Conservation (phyloP, 2,329 filamentous ascomycete genomes). For the Verticillium zaregamsianum region DNA sequence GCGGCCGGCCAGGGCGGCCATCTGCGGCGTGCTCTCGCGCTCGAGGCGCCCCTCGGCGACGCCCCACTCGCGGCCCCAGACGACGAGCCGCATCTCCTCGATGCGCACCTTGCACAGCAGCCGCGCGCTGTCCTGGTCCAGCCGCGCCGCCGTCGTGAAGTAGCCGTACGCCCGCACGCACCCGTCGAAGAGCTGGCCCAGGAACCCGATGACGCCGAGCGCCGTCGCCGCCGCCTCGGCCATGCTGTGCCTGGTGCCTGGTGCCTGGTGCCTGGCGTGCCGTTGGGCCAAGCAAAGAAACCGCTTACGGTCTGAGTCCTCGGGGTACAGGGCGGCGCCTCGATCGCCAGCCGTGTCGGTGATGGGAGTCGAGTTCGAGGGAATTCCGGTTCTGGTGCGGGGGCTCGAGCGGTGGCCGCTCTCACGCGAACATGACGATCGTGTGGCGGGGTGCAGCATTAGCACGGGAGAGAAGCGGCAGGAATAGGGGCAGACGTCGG, state of each 20-base stretch:
- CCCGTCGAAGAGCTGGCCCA: constrained; percentile 42
- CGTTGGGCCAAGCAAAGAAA: not conserved
- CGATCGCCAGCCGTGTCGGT: too few relatives aligned
- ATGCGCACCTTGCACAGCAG: constrained; percentile 44
- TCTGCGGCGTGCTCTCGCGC: constrained; percentile 29
- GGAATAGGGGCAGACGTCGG: too few relatives aligned
- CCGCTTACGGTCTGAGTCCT: not conserved
- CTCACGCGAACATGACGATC: too few relatives aligned
- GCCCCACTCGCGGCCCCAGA: constrained; percentile 45
- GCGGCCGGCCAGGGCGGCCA: constrained; percentile 33
- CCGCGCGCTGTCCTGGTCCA: constrained; percentile 38
- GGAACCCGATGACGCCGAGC: constrained; percentile 37
- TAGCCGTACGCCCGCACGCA: constrained; percentile 41
- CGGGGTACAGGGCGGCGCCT: too few relatives aligned
- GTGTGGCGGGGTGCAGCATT: too few relatives aligned
- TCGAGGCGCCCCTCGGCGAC: constrained; percentile 43
- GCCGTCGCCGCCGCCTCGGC: constrained; percentile 38
- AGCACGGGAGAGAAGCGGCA: too few relatives aligned
- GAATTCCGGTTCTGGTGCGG: too few relatives aligned
- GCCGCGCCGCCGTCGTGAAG: constrained; percentile 36
- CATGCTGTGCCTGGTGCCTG: constrained; percentile 12
- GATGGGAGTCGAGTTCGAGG: too few relatives aligned
- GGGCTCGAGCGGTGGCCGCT: too few relatives aligned
- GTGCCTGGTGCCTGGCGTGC: too few relatives aligned
- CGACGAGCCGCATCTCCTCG: constrained; percentile 43